Evolutionary conservation across 2,329 filamentous ascomycete genomes (phyloP).

Genomic region (Stemphylium vesicarium): DNA sequence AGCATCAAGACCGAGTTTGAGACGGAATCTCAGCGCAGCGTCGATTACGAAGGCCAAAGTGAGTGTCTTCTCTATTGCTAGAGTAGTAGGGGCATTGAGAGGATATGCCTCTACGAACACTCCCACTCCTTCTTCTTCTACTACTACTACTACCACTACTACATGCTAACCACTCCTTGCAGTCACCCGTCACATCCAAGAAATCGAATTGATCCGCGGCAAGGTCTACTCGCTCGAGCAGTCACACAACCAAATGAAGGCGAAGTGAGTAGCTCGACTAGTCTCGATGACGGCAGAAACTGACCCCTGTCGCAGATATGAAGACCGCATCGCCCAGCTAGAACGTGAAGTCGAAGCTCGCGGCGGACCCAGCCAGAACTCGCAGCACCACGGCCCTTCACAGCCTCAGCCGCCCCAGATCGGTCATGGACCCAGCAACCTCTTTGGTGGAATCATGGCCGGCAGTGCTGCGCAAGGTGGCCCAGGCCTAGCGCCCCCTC

Average conservation of each 20-base stretch:
- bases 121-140: neutral
- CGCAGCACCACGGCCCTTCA: slow-evolving; percentile 78
- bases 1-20: slow-evolving; percentile 92
- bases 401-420: slow-evolving; percentile 86
- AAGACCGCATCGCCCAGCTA: slow-evolving; percentile 85
- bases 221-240: slow-evolving; percentile 95
- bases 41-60: slow-evolving; percentile 94
- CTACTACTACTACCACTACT: too few species aligned
- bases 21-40: slow-evolving; percentile 77
- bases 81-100: neutral
- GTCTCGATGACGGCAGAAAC: neutral
- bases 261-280: slow-evolving; percentile 70
- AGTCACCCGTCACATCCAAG: slow-evolving; percentile 83
- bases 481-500: slow-evolving; percentile 77
- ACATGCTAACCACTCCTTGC: slow-evolving; percentile 4
- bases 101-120: too few species aligned
- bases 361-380: slow-evolving; percentile 70
- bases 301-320: slow-evolving; percentile 71
- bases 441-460: slow-evolving; percentile 96
- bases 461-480: slow-evolving; percentile 82
- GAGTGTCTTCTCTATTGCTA: slow-evolving; percentile 55
- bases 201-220: slow-evolving; percentile 91
- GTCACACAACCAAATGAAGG: slow-evolving; percentile 84
- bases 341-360: slow-evolving; percentile 84
- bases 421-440: slow-evolving; percentile 83